Percentiles rank a stretch among this genome's conserved stretches.
Evolutionary conservation across 2,329 filamentous ascomycete genomes (phyloP).

Genomic region (Sodiomyces alkalinus): DNA sequence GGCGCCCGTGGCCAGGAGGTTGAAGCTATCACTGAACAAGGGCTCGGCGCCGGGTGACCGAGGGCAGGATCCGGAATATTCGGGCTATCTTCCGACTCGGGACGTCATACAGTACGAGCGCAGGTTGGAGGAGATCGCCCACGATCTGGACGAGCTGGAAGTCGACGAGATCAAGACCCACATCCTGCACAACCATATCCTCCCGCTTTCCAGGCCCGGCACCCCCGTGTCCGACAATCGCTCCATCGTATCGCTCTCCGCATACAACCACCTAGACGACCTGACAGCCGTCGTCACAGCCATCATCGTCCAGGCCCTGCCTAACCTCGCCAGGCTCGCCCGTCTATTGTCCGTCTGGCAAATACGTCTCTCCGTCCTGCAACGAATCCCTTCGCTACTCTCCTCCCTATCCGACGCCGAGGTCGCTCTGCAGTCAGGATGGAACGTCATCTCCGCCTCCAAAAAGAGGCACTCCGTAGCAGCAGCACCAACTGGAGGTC

Average conservation of each 20-base stretch:
- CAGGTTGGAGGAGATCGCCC: slow-evolving; percentile 58
- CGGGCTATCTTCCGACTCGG: slow-evolving; percentile 53
- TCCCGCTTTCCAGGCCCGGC: slow-evolving; percentile 38
- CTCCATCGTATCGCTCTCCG: slow-evolving; percentile 25
- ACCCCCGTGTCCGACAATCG: slow-evolving; percentile 28
- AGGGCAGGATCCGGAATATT: slow-evolving; percentile 32
- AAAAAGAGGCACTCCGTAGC: slow-evolving; percentile 2
- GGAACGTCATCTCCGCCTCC: slow-evolving; percentile 39
- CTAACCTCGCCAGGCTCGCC: slow-evolving; percentile 60
- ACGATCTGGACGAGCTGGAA: slow-evolving; percentile 53
- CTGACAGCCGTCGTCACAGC: slow-evolving; percentile 82
- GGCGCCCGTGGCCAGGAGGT: slow-evolving; percentile 24
- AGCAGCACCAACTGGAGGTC: too few species aligned
- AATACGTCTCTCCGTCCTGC: slow-evolving; percentile 58
- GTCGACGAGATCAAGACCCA: slow-evolving; percentile 83
- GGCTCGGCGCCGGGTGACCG: slow-evolving; percentile 11
- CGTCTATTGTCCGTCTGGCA: slow-evolving; percentile 66
- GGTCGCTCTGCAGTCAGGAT: slow-evolving; percentile 48
- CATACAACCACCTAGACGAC: slow-evolving; percentile 67
- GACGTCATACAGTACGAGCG: slow-evolving; percentile 54
- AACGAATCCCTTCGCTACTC: slow-evolving; percentile 56
- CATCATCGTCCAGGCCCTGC: slow-evolving; percentile 78
- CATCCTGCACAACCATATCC: slow-evolving; percentile 67
- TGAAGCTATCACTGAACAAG: too few species aligned
- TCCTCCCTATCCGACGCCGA: slow-evolving; percentile 50